Evolutionary conservation across 148 eudicot genomes (phyloP), one percentile per base, ranked within the genome.

Genomic region (Salicornia ramosissima): DNA sequence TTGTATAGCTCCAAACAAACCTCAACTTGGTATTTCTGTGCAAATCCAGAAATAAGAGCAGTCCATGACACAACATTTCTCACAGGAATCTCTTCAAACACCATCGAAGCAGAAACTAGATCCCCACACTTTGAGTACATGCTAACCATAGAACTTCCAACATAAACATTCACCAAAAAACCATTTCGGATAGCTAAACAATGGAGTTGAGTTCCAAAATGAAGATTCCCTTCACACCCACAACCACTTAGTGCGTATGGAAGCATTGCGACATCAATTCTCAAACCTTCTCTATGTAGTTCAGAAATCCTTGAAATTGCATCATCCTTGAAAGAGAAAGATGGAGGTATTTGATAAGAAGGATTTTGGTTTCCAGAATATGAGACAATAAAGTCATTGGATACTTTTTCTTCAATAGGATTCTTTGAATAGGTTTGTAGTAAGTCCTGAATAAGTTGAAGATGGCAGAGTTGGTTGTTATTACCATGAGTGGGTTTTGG

Each of bases 41-140:
- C 80, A 68, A 75, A 78, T 26, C 79, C 84, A 60, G 71, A 71
- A 21, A 80, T 79, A n/a, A 80, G 70, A 40, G 83, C 79, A 36
- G 80, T 85, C 86, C 85, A 80, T 25, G 82, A 77, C 26, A 78
- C 85, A n/a, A 82, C 69, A 71, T 85, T 85, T 77, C 70, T 77
- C 62, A 70, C 71, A n/a, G 83, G 78, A 76, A 80, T 75, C 33
- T 82, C 84, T 2, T 80, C 79, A 53, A 82, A 80, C 75, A 76
- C 66, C 56, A 45, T 75, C 26, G 50, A 69, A 21, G 82, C 84
- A 54, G 69, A 69, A 13, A 21, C 19, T n/a, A 80, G 11, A 22
- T 45, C 75, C 47, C 77, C 75, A 60, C 73, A 75, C 72, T 78
- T 85, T 7, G 73, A 46, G 49, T 80, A 82, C 65, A 82, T 69